Base-by-base conservation (phyloP, 108 stramenopile genomes). In the Pseudonitzschia multistriata region DNA sequence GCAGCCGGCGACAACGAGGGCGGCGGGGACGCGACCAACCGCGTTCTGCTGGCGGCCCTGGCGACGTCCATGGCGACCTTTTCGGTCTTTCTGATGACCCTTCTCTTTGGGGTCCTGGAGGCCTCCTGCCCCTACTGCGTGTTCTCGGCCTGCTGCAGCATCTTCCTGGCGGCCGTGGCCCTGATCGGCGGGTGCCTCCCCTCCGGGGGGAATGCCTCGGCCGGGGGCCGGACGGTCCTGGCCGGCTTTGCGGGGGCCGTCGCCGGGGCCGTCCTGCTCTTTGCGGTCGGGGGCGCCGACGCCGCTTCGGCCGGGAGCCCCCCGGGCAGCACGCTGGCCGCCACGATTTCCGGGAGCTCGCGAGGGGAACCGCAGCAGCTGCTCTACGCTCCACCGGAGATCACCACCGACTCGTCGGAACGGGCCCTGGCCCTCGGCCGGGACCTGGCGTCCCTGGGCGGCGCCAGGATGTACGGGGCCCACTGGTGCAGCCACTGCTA, bases 401-500 rank as follows among this genome's bases (percentile, higher is more conserved):
- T 95, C 42, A 88, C 85, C 52, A 91, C 85, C 49, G 70, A 70
- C 22, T 88, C 88, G 4, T 84, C 89, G 19, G 53, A 56, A 6
- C 79, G 76, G 45, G 88, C 97, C 5, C 34, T 96, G 54, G 47
- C 53, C 15, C 65, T 97, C 14, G 85, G 85, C 0, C 61, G 69
- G n/a, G 74, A 83, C 34, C 70, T 97, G 40, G 72, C 85, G 63
- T 45, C 70, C 0, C 45, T 92, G 36, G 72, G 95, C 72, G 73
- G 95, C 71, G 86, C 97, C 8, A 79, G 69, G 50, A 90, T 97
- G 88, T 97, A 83, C 63, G 97, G 97, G n/a, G 97, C 97, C 37
- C 96, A 90, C 72, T 97, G 97, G 97, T 97, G 97, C 76, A 83
- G 86, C 22, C 97, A 97, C 62, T 97, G 97, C 63, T 96, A 90